Conservation (phyloP, 202 grass and related monocot species). For the Schoenoplectus triqueter region DNA sequence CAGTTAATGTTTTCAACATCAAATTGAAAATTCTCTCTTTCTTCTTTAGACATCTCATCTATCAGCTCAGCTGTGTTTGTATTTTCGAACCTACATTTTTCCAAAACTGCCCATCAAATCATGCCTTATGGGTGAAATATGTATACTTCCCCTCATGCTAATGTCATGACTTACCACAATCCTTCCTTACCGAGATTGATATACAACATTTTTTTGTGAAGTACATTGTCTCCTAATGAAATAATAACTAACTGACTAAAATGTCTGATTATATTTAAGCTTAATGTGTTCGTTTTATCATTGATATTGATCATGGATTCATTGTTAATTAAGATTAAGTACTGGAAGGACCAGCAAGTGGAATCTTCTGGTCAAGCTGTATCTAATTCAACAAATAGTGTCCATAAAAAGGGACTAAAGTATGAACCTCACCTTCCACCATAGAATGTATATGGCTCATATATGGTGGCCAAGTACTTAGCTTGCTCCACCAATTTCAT, state of each 20-base stretch:
- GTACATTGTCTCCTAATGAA: neutral
- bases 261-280: neutral
- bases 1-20: neutral
- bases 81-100: constrained; percentile 5
- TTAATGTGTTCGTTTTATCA: neutral
- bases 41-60: neutral
- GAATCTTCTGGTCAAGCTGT: neutral
- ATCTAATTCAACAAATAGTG: neutral
- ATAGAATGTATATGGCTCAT: constrained; percentile 2
- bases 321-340: neutral
- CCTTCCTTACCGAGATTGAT: neutral
- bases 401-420: neutral
- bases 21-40: neutral
- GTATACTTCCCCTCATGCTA: neutral
- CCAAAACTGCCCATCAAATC: neutral
- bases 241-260: neutral
- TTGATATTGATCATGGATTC: neutral
- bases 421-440: neutral
- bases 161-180: neutral
- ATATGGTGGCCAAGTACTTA: neutral
- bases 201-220: neutral
- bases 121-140: neutral
- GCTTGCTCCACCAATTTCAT: neutral
- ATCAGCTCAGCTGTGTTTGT: neutral
- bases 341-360: neutral